Base-by-base conservation (phyloP, 305 asterid species). In the Andrographis paniculata region DNA sequence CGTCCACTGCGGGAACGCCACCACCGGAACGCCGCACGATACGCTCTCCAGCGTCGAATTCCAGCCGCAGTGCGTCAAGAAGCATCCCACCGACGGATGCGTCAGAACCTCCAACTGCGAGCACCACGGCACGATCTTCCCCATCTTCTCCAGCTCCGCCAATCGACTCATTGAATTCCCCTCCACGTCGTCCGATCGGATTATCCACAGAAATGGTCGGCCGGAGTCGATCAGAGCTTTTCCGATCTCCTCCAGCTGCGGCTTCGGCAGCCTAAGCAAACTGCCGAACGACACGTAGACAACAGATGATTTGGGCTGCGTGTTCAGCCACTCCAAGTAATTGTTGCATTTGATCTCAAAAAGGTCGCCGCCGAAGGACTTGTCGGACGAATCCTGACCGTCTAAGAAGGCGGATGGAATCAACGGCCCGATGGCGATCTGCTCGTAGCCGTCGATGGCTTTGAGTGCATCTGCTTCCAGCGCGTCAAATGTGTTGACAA, bases 261-360 rank as follows among this genome's bases (percentile, higher is more conserved):
- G 14, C 20, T 53, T 65, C 5, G 68, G 46, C 2, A 60, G 61
- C 24, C 9, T 53, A 31, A 67, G 19, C 10, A 76, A 0, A 59
- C 84, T 78, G 1, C 88, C 87, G 30, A 78, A 78, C 1, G 84
- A 72, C 1, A 78, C 63, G 42, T 78, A 78, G 14, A 78, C 62
- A 19, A 75, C 74, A 0, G 88, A 79, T 1, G 65, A 53, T 0
- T 57, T 55, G 0, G 61, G 60, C 40, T 72, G 64, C 1, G 75
- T 21, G 65, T 62, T 23, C 59, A 78, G 36, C 87, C 84, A 78
- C 6, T 65, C 37, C 0, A 62, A 14, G 45, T 62, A 68, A 42
- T 66, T 60, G n/a, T 4, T 3, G 30, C 6, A 24, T 24, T 24
- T 24, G 4, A 24, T 8, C 6, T 3, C 4, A 24, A 24, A 8